Evolutionary conservation across 306 rosid genomes (phyloP).

Genomic region (Prunus mume): DNA sequence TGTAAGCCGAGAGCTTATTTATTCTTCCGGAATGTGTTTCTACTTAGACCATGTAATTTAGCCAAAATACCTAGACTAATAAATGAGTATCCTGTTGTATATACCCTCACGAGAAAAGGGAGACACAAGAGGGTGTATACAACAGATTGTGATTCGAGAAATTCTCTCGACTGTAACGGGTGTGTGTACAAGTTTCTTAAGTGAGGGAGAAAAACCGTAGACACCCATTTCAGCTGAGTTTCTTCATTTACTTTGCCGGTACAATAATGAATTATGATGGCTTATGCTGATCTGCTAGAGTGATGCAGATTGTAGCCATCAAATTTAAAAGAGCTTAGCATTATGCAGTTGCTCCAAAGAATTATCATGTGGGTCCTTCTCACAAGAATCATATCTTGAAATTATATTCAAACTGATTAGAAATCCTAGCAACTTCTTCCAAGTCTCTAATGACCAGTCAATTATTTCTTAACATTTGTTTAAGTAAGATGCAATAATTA

Average conservation of each 20-base stretch:
- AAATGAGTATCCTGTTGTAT: no score
- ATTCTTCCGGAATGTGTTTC: neutral
- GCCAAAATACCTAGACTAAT: no score
- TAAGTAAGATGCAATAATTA: neutral
- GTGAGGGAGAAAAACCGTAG: no score
- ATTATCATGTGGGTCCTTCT: conserved; percentile 11
- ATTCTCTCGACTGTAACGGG: no score
- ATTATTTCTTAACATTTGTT: neutral
- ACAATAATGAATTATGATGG: neutral
- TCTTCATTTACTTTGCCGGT: neutral
- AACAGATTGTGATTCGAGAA: no score
- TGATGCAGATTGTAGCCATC: neutral
- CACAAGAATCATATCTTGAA: neutral
- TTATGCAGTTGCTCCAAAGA: neutral
- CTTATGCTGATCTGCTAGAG: neutral
- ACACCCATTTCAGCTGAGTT: no score
- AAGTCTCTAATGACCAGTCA: neutral
- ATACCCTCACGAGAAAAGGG: no score
- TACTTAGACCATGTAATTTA: no score
- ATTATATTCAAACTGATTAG: neutral
- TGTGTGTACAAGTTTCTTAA: no score
- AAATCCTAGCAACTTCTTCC: neutral
- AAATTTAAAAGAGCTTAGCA: neutral
- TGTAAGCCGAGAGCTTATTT: neutral
- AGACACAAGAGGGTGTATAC: no score